Evolutionary conservation across 2,329 filamentous ascomycete species (phyloP).

Genomic region (Fusarium clavum): DNA sequence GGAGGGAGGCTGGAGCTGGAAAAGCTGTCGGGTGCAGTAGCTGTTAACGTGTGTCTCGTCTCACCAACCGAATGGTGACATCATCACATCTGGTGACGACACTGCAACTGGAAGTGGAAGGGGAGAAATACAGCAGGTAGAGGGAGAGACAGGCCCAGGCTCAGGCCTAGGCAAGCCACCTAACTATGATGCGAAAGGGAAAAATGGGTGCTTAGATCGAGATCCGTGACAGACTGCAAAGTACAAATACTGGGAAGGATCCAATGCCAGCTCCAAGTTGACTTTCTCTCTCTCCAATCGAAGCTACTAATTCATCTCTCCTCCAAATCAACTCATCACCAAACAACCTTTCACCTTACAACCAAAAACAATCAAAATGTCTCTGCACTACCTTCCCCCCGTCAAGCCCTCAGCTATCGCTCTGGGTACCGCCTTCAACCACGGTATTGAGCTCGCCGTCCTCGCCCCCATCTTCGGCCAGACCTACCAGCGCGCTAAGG

Average conservation of each 20-base stretch:
- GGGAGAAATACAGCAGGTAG: slow-evolving; percentile 23
- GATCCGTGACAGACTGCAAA: slow-evolving; percentile 37
- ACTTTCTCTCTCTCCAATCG: slow-evolving; percentile 25
- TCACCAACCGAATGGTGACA: slow-evolving; percentile 54
- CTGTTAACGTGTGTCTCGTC: slow-evolving; percentile 16
- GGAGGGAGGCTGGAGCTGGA: neutral
- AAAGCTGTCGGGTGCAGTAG: neutral
- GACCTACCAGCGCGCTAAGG: slow-evolving; percentile 92
- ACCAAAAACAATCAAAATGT: slow-evolving; percentile 58
- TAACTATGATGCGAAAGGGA: slow-evolving; percentile 30
- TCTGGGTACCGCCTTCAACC: slow-evolving; percentile 95
- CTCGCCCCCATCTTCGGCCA: slow-evolving; percentile 92
- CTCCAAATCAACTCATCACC: neutral
- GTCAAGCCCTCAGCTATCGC: slow-evolving; percentile 99
- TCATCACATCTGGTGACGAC: slow-evolving; percentile 55
- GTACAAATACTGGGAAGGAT: slow-evolving; percentile 45
- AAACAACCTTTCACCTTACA: neutral
- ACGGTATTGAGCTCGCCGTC: slow-evolving; percentile 88
- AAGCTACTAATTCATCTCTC: slow-evolving; percentile 20
- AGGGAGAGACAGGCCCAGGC: neutral
- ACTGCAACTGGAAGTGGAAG: slow-evolving; percentile 27
- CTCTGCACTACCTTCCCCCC: slow-evolving; percentile 72
- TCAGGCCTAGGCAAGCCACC: slow-evolving; percentile 36
- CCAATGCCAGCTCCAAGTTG: slow-evolving; percentile 10
- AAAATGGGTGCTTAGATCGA: slow-evolving; percentile 39